These are phyloP conservation scores for Rhizopogon salebrosus DNA, from an alignment of 768 basidiomycete species.

Conservation along the genomic window DNA sequence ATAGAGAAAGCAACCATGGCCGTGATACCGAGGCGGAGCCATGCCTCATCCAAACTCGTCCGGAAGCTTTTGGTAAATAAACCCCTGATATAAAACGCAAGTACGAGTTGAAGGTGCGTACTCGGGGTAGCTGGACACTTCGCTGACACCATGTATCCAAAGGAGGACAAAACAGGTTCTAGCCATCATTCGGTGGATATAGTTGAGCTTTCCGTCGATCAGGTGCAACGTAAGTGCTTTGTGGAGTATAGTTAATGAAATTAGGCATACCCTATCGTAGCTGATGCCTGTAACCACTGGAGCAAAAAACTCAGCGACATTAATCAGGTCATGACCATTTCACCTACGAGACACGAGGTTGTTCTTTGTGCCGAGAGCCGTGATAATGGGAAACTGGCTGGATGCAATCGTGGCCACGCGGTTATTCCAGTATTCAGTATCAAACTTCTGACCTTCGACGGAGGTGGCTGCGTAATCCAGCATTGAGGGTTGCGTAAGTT, in stretches of 20 bases:
- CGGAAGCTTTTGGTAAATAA: not conserved
- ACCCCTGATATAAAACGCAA: not conserved
- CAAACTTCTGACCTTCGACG: not conserved
- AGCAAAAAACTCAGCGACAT: not conserved
- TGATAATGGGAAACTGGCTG: slow-evolving; percentile 37
- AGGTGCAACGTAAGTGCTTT: slow-evolving; percentile 4
- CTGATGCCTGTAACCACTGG: slow-evolving; percentile 24
- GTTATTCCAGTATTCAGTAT: slow-evolving; percentile 20
- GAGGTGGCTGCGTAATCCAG: slow-evolving; percentile 2
- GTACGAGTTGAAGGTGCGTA: not conserved
- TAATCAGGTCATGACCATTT: not conserved
- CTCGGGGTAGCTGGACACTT: not conserved
- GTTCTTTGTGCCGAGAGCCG: slow-evolving; percentile 45
- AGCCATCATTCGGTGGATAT: slow-evolving; percentile 44
- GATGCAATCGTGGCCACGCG: slow-evolving; percentile 28
- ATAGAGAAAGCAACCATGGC: slow-evolving; percentile 36
- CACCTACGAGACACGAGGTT: slow-evolving; percentile 36
- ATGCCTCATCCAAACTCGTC: slow-evolving; percentile 2
- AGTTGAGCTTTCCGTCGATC: slow-evolving; percentile 27
- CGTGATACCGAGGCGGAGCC: slow-evolving; percentile 28
- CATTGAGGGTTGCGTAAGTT: not conserved
- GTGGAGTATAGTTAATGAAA: not conserved
- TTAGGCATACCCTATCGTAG: slow-evolving; percentile 21
- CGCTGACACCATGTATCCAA: slow-evolving; percentile 40
- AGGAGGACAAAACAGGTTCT: slow-evolving; percentile 41